Base-by-base conservation (phyloP, 23 red algal genomes). In the Chondrus crispus region DNA sequence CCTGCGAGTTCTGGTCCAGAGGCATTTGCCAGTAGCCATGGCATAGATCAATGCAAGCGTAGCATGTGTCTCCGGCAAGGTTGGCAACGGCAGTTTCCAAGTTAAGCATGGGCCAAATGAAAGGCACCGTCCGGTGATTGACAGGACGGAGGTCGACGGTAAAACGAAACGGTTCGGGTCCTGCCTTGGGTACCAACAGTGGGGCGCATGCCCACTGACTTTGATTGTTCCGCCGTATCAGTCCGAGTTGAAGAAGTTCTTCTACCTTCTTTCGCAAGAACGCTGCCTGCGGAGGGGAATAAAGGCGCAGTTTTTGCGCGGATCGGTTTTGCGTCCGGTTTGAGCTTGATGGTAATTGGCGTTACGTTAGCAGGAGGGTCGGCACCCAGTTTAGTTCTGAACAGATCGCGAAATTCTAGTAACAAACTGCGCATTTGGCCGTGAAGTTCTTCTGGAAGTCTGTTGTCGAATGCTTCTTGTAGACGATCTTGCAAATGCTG, bases 331-430 rank as follows among this genome's bases (percentile, higher is more conserved):
- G 29, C 29, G 35, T 74, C 73, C 7, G 3, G 13, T 46, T 46
- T 53, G 7, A 87, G 66, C 62, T 71, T 53, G 5, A 87, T 8
- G 14, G 39, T 63, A 11, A 87, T 5, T 38, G 84, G 84, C 6
- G 4, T 22, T 16, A 70, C 45, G 9, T 87, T 87, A 3, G 58
- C 84, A 7, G 84, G 84, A 28, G 24, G 64, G 40, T 88, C 63
- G 28, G 66, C 13, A 2, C 84, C 84, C 1, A 74, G 20, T 40
- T 72, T 87, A 45, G 62, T 71, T 36, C 43, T 48, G 62, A 71
- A 71, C 28, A 30, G 58, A 39, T 16, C 45, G 38, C 51, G 5
- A 44, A 42, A 46, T 2, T 48, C 18, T 38, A 22, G 22, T 14
- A n/a, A n/a, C n/a, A n/a, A n/a, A n/a, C n/a, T n/a, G n/a, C n/a